These are phyloP conservation scores for Aspergillus flavus DNA, from an alignment of 2,329 filamentous ascomycete species.

Conservation along the genomic window DNA sequence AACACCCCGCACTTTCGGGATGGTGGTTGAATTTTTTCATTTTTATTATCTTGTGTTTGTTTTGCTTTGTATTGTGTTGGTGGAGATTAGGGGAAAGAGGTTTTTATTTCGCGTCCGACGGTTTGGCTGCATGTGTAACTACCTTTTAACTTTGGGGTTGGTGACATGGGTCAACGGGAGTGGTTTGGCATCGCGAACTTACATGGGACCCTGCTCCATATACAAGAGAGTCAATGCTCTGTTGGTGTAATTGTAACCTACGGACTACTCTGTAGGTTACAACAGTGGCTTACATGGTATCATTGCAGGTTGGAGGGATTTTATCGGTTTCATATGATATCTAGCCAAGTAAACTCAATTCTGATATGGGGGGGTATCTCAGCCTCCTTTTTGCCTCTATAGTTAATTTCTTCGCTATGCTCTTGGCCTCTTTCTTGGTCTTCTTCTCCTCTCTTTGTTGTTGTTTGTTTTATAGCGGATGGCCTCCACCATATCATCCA, in stretches of 20 bases:
- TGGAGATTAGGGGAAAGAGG: neutral
- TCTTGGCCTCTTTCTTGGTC: neutral
- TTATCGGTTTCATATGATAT: constrained; percentile 3
- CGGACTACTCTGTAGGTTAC: neutral
- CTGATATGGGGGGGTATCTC: constrained; percentile 20
- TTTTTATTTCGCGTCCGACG: neutral
- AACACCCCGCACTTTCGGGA: neutral
- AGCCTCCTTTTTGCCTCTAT: constrained; percentile 16
- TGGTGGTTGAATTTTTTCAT: neutral
- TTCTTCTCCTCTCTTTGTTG: neutral
- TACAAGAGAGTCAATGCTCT: neutral
- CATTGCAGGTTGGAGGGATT: neutral
- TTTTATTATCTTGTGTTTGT: neutral
- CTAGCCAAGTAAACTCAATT: constrained; percentile 16
- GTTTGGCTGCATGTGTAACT: neutral
- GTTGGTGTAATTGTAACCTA: neutral
- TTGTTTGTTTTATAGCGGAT: neutral
- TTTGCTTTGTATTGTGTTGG: neutral
- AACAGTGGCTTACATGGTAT: neutral
- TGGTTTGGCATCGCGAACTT: neutral
- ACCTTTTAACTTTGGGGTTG: neutral
- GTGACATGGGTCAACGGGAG: neutral
- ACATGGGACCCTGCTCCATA: neutral
- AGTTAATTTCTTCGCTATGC: constrained; percentile 2
- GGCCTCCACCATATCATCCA: neutral